Conservation (phyloP, 495 filamentous ascomycete species). For the Stereocaulon alpinum region DNA sequence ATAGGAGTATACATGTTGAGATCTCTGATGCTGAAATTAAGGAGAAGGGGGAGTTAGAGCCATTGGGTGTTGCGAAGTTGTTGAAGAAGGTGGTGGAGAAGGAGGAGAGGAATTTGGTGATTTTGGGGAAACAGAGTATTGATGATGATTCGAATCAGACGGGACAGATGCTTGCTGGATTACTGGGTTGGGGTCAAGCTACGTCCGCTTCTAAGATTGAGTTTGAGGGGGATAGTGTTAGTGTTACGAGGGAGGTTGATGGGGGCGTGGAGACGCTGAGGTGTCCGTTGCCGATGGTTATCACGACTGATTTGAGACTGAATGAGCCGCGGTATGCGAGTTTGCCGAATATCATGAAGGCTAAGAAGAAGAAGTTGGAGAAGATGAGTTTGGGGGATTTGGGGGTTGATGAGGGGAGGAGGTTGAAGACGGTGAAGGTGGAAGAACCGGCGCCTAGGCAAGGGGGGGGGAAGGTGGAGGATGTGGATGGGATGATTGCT, state of each 20-base stretch:
- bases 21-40: constrained; percentile 39
- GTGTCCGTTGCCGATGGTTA: constrained; percentile 74
- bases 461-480: constrained; percentile 92
- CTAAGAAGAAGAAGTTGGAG: constrained; percentile 97
- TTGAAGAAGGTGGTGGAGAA: constrained; percentile 63
- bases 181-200: constrained; percentile 87
- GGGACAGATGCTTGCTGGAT: constrained; percentile 91
- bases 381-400: constrained; percentile 79
- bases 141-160: constrained; percentile 95
- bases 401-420: constrained; percentile 57
- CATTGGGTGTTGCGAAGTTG: constrained; percentile 82
- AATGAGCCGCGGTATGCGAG: constrained; percentile 94
- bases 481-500: constrained; percentile 83
- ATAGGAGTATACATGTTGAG: constrained; percentile 79
- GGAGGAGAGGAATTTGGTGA: constrained; percentile 81
- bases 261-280: constrained; percentile 85
- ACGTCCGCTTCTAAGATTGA: constrained; percentile 81
- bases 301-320: constrained; percentile 89
- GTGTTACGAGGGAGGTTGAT: constrained; percentile 85
- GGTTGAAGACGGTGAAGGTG: constrained; percentile 82
- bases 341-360: constrained; percentile 99
- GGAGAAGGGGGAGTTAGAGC: constrained; percentile 53
- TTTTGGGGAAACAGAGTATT: constrained; percentile 94
- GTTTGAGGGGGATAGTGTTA: constrained; percentile 52
- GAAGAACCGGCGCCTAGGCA: constrained; percentile 79